A percentile compares a stretch with the other conserved stretches of the same genome.
Evolutionary conservation across 441 rosid genomes (phyloP).

Genomic region (Lepidium campestre): DNA sequence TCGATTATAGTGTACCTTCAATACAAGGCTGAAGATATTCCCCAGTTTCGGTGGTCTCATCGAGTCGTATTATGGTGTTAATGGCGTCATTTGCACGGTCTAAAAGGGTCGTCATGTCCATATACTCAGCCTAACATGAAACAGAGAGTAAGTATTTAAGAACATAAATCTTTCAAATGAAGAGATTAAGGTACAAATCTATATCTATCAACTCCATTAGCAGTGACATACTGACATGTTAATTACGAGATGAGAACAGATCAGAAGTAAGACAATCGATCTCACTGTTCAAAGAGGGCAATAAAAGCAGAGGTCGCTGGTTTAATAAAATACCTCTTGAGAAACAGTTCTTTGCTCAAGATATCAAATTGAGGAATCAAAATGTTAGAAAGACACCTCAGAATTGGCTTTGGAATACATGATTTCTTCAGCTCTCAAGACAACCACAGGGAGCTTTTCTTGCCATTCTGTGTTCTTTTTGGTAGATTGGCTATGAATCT

Average conservation of each 20-base stretch:
- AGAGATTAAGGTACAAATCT: background rate
- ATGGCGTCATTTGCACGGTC: slow-evolving; percentile 57
- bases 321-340: background rate
- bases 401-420: slow-evolving; percentile 96
- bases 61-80: slow-evolving; percentile 54
- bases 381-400: slow-evolving; percentile 43
- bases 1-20: slow-evolving; percentile 39
- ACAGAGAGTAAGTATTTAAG: background rate
- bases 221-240: background rate
- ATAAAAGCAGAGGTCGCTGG: background rate
- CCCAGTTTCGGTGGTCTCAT: slow-evolving; percentile 54
- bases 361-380: background rate
- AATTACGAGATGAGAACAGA: background rate
- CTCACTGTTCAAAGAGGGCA: slow-evolving; percentile 22
- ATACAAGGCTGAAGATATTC: slow-evolving; percentile 56
- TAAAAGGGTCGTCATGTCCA: slow-evolving; percentile 49
- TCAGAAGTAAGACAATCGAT: background rate
- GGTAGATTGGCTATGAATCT: slow-evolving; percentile 49
- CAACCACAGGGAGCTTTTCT: slow-evolving; percentile 80
- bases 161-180: background rate
- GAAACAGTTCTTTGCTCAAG: background rate
- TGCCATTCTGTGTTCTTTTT: slow-evolving; percentile 90
- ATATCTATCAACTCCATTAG: background rate
- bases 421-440: slow-evolving; percentile 84
- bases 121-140: slow-evolving; percentile 47